These are phyloP conservation scores for Kuraishia hungarica DNA, from an alignment of 805 yeast species.

Conservation along the genomic window DNA sequence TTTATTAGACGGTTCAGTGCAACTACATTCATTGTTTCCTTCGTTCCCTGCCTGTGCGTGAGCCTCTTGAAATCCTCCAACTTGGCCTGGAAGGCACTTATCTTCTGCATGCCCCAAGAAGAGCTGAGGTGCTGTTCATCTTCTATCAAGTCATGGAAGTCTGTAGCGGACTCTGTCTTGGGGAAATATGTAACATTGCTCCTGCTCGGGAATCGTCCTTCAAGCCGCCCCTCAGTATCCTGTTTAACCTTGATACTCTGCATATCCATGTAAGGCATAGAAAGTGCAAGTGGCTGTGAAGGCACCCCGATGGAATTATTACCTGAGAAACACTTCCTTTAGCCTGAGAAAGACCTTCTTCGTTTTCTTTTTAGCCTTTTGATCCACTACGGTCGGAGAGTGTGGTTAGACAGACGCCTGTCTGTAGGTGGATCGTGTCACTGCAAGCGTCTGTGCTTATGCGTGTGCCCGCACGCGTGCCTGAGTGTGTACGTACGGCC, in stretches of 20 bases:
- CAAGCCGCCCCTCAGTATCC: not conserved
- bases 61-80: not conserved
- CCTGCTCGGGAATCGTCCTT: not conserved
- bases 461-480: too few relatives aligned
- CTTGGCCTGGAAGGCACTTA: constrained; percentile 1
- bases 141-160: not conserved
- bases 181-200: not conserved
- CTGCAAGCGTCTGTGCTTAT: too few relatives aligned
- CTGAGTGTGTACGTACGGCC: too few relatives aligned
- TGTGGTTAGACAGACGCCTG: too few relatives aligned
- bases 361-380: too few relatives aligned
- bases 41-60: not conserved
- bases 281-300: not conserved
- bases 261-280: not conserved
- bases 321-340: too few relatives aligned
- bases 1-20: constrained; percentile 17
- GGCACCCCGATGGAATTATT: not conserved
- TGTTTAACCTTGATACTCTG: not conserved
- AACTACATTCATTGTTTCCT: constrained; percentile 2
- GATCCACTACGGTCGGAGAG: too few relatives aligned
- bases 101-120: constrained; percentile 1
- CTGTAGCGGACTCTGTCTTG: not conserved
- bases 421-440: too few relatives aligned
- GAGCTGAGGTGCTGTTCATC: not conserved
- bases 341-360: too few relatives aligned